These are phyloP conservation scores for Podaxis mareebaensis DNA, from an alignment of 768 basidiomycete species.

Conservation along the genomic window DNA sequence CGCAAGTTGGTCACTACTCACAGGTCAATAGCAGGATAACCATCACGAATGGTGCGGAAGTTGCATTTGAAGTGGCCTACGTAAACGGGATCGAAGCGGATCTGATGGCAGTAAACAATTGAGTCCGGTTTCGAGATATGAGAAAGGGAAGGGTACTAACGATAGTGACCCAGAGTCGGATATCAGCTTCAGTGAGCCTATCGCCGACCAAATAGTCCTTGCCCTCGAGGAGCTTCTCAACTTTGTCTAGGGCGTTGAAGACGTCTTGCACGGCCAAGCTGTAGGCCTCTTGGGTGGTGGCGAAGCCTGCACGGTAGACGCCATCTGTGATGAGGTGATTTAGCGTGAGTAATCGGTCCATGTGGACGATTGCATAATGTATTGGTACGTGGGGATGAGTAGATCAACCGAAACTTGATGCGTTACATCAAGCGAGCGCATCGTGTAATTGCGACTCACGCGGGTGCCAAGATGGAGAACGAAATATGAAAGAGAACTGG, in stretches of 20 bases:
- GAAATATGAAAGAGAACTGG: background rate
- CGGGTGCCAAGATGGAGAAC: background rate
- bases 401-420: background rate
- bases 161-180: slow-evolving; percentile 91
- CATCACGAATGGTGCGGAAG: slow-evolving; percentile 78
- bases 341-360: background rate
- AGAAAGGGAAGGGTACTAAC: slow-evolving; percentile 46
- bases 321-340: slow-evolving; percentile 52
- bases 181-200: slow-evolving; percentile 79
- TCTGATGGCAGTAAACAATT: slow-evolving; percentile 34
- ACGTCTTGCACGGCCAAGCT: slow-evolving; percentile 71
- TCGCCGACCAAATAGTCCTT: slow-evolving; percentile 87
- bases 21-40: slow-evolving; percentile 83
- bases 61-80: slow-evolving; percentile 95
- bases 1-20: slow-evolving; percentile 25
- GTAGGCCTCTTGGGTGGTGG: slow-evolving; percentile 79
- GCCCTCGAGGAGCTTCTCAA: slow-evolving; percentile 75
- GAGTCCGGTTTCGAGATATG: background rate
- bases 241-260: slow-evolving; percentile 76
- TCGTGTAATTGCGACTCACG: background rate
- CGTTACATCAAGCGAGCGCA: background rate
- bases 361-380: background rate
- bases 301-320: slow-evolving; percentile 90
- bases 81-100: slow-evolving; percentile 91
- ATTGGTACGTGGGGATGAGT: no score